phyloP scores from a whole-genome alignment of 768 basidiomycete species.

The Macrolepiota albuminosa region DNA sequence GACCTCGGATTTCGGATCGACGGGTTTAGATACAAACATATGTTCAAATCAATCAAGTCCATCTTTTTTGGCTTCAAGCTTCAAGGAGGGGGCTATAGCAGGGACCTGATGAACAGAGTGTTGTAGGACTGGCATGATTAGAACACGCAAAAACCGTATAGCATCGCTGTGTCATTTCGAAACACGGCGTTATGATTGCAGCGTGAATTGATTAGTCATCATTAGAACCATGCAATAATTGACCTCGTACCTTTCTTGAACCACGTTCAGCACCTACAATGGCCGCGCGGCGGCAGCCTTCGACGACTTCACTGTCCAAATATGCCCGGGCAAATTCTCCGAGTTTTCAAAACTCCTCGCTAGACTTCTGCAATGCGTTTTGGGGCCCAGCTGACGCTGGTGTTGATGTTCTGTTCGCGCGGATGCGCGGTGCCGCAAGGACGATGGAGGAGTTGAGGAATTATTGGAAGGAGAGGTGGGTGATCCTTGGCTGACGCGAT shows the following conservation, averaged over 20 bases:
- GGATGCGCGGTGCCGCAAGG: conserved; percentile 80
- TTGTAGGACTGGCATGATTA: background rate
- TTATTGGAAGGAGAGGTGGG: conserved; percentile 94
- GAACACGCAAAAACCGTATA: background rate
- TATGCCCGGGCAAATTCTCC: conserved; percentile 59
- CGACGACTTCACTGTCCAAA: conserved; percentile 74
- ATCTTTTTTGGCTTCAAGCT: background rate
- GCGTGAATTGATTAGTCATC: conserved; percentile 10
- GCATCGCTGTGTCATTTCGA: background rate
- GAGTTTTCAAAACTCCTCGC: conserved; percentile 39
- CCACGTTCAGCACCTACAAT: conserved; percentile 28
- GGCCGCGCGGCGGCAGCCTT: conserved; percentile 75
- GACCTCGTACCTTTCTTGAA: conserved; percentile 6
- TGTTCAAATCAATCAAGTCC: background rate
- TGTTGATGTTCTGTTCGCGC: conserved; percentile 85
- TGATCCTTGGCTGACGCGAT: conserved; percentile 8
- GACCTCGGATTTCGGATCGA: conserved; percentile 2
- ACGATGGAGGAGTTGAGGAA: conserved; percentile 84
- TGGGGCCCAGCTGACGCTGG: conserved; percentile 88
- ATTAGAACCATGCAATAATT: background rate
- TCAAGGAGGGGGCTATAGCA: background rate
- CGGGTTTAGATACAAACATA: conserved; percentile 1
- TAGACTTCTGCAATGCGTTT: conserved; percentile 96
- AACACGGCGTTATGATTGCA: background rate
- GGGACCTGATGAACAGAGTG: background rate